Evolutionary conservation across 441 rosid genomes (phyloP), one percentile per base, ranked within the genome.

Genomic region (Omphalea diandra): DNA sequence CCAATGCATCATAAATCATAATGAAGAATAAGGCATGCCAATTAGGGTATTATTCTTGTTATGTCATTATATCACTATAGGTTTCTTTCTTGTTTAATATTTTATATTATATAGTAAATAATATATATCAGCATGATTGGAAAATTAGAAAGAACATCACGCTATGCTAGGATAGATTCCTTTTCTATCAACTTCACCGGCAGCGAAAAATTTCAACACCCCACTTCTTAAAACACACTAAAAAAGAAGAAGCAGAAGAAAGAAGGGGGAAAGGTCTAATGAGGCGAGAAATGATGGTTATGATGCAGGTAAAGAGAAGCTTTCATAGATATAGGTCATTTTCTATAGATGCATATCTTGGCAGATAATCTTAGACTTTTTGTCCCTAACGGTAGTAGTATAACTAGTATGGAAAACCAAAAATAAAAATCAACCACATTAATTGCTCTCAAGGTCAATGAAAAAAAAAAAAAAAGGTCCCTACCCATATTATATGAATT

Each of bases 241-340:
- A n/a, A n/a, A n/a, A 24, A 17, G 41, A 67, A 59, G 32, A 36
- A 62, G 31, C 2, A 38, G 17, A 17, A 17, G 26, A 27, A 38
- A 38, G 59, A 7, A 69, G 5, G n/a, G 52, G 47, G 33, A 33
- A 40, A 71, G 26, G 35, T 24, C 29, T 56, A 56, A 17, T 40
- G 55, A 33, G 26, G 29, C 14, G 44, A 59, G 61, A 18, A 73
- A 67, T 29, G 24, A 50, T 50, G 32, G 65, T 65, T 55, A 24
- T 29, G 33, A 59, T 67, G 58, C 63, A 73, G 72, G 76, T 74
- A 20, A 74, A 74, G 68, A 18, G 73, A 46, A 52, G 72, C 77
- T 74, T 74, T 74, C 77, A 68, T 35, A 73, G 73, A 74, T 74
- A 68, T 68, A 29, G 33, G 55, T 68, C 36, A 50, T 65, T 43